Evolutionary conservation across 805 yeast genomes (phyloP), one percentile per base, ranked within the genome.

Genomic region (Ogataea pilisensis): DNA sequence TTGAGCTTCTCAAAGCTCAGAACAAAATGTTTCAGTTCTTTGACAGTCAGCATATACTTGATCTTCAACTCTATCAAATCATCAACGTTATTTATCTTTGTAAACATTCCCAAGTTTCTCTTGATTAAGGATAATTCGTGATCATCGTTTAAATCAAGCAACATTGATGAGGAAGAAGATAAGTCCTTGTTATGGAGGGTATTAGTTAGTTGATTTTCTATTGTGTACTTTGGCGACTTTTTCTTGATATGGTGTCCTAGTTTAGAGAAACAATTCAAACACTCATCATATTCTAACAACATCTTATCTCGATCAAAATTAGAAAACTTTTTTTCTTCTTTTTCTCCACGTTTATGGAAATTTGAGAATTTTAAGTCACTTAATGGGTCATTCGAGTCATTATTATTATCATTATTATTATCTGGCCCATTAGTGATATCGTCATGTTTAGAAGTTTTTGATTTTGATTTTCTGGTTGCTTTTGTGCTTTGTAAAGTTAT

Each of bases 241-340:
- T 41, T 38, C 34, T 49, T 55, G 9, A 46, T 19, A 8, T 41
- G 40, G 18, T 44, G 44, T 14, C 41, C 62, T 2, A 75, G 60
- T 41, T 65, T 58, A 21, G 63, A 55, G 37, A 78, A 63, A 47
- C 70, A 72, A 11, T 72, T 72, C 24, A 65, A 58, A 27, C 78
- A 67, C 17, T 69, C 71, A 39, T 81, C 87, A 24, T 78, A 75
- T 51, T 83, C 91, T 8, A 65, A 57, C 35, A 72, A 63, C 33
- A 79, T 65, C 41, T 73, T 69, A 36, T 69, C 73, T 20, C 75
- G 64, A 48, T 84, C 90, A 2, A 72, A 64, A 27, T 66, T 67
- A 22, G 69, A 63, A 75, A 82, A 78, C 34, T 76, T 69, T 43
- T 72, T 72, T 58, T 85, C 95, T 38, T 80, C 81, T 41, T 75